These are phyloP conservation scores for Orbilia ellipsospora DNA, from an alignment of 2,329 filamentous ascomycete species.

Conservation along the genomic window DNA sequence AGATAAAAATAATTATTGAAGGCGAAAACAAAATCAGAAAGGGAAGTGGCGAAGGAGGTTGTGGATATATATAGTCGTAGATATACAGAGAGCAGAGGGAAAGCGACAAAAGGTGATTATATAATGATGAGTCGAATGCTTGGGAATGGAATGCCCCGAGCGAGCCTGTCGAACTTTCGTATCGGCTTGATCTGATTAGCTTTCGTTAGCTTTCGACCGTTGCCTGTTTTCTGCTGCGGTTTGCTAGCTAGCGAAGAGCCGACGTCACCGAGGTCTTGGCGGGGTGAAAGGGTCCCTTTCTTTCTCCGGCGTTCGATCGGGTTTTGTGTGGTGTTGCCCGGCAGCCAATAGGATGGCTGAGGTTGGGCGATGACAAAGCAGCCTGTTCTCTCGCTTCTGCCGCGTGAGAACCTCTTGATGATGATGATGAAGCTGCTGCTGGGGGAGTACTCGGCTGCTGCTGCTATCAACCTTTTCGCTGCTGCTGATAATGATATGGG, in stretches of 20 bases:
- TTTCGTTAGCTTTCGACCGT: slow-evolving; percentile 24
- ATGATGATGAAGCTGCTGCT: slow-evolving; percentile 7
- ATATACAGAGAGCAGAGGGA: not conserved
- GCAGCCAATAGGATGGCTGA: not conserved
- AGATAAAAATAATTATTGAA: slow-evolving; percentile 4
- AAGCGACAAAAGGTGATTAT: slow-evolving; percentile 23
- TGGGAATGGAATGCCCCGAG: not conserved
- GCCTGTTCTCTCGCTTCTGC: not conserved
- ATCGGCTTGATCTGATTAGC: slow-evolving; percentile 23
- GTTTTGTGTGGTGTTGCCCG: not conserved
- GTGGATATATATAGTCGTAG: not conserved
- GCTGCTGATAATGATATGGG: not conserved
- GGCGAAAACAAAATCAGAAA: not conserved
- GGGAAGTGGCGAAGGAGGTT: slow-evolving; percentile 31
- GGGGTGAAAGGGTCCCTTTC: not conserved
- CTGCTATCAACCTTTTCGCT: too few relatives aligned
- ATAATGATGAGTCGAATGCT: slow-evolving; percentile 40
- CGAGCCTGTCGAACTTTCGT: not conserved
- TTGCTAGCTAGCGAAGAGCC: not conserved
- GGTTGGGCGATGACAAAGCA: slow-evolving; percentile 16
- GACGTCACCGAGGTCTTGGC: slow-evolving; percentile 37
- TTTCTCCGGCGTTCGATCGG: not conserved
- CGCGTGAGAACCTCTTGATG: not conserved
- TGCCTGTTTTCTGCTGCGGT: too few relatives aligned
- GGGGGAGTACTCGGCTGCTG: not conserved